Base-by-base conservation (phyloP, 768 basidiomycete genomes). In the Kwoniella sp. region DNA sequence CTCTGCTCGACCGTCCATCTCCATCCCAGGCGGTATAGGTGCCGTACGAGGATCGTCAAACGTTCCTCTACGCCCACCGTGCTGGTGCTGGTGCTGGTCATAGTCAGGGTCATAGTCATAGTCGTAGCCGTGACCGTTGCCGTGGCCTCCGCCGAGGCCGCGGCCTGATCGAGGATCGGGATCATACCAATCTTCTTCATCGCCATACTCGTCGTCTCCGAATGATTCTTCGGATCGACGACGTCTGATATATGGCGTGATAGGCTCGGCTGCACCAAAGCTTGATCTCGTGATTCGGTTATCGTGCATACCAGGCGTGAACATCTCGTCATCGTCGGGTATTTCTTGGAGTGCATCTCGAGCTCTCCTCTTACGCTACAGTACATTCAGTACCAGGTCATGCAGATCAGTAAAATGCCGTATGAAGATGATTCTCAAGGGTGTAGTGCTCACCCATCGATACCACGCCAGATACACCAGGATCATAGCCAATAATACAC, bases 301-400 rank as follows among this genome's bases (percentile, higher is more conserved):
- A 25, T 57, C 29, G 33, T 64, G 29, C 40, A 26, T 36, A 2
- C 29, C 37, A 13, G 52, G 62, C 1, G 21, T 21, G 9, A 50
- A 40, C 29, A 51, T 58, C 29, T 64, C 62, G 19, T 57, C 48
- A 22, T 47, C 33, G 29, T 53, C 33, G 40, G 40, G 40, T 4
- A 44, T 10, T 19, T 44, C 40, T 19, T 44, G 10, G 3, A 44
- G 17, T 3, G 62, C 55, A 40, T 49, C 26, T 25, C 56, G 55
- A 46, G 62, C 37, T 30, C 27, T n/a, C 22, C 48, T 51, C 56
- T 64, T 64, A 22, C 62, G 55, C 62, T 64, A n/a, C n/a, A n/a
- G 56, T 5, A 15, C 13, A 13, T 2, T 33, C 12, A 5, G 46
- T 7, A 19, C 46, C 24, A 33, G 33, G n/a, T n/a, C n/a, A n/a